Conservation (phyloP, 805 yeast genomes). For the Starmerella floris region DNA sequence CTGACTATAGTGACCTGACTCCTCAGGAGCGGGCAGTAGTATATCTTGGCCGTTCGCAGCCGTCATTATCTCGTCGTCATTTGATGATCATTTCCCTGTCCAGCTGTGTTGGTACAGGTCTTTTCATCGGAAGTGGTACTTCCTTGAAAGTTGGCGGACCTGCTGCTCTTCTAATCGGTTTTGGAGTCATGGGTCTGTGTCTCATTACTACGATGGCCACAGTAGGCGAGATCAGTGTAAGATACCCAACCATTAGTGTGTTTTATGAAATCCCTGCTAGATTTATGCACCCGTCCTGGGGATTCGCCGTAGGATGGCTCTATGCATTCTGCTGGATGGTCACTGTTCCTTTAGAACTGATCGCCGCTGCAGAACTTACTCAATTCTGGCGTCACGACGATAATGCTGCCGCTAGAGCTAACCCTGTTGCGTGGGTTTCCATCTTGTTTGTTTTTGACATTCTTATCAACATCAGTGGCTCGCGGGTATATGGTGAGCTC, state of each 20-base stretch:
- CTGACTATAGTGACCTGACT: constrained; percentile 12
- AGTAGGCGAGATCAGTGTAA: constrained; percentile 55
- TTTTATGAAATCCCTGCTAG: constrained; percentile 44
- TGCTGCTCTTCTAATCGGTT: constrained; percentile 45
- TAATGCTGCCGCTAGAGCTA: constrained; percentile 30
- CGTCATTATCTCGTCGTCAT: constrained; percentile 32
- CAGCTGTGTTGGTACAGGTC: constrained; percentile 68
- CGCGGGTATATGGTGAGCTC: constrained; percentile 52
- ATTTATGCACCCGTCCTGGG: constrained; percentile 47
- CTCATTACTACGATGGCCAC: constrained; percentile 47
- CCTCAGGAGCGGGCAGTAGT: constrained; percentile 19
- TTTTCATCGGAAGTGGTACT: constrained; percentile 52
- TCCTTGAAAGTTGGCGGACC: constrained; percentile 51
- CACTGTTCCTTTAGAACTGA: constrained; percentile 44
- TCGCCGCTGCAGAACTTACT: constrained; percentile 44
- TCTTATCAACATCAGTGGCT: constrained; percentile 41
- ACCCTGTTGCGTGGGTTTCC: constrained; percentile 46
- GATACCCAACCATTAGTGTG: constrained; percentile 42
- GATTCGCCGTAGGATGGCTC: constrained; percentile 58
- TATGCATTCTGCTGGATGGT: constrained; percentile 48
- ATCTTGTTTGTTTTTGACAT: constrained; percentile 42
- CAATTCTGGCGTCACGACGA: constrained; percentile 36
- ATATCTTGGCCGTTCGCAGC: constrained; percentile 33
- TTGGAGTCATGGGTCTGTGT: constrained; percentile 46
- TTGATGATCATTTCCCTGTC: constrained; percentile 67